Percentiles rank a stretch among this genome's conserved stretches.
Conservation (phyloP, 106 monocot species). For the Iris macrosiphon region DNA sequence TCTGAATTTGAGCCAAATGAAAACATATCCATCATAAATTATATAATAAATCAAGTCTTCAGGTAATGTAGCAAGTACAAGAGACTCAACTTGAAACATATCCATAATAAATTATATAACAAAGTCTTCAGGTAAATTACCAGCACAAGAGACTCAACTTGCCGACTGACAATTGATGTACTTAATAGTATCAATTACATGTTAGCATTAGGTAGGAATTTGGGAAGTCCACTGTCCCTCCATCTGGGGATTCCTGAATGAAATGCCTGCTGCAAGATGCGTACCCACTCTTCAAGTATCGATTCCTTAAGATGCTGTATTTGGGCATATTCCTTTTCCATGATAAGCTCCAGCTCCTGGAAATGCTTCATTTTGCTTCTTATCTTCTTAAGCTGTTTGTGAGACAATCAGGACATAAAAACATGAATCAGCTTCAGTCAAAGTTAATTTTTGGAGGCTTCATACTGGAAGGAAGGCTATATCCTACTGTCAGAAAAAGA, state of each 20-base stretch:
- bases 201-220: constrained; percentile 9
- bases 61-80: no score
- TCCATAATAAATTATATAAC: no score
- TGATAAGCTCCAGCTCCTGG: constrained; percentile 54
- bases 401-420: not conserved
- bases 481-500: not conserved
- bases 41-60: no score
- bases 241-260: constrained; percentile 46
- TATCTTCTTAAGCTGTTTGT: constrained; percentile 60
- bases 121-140: constrained; percentile 16
- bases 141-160: no score
- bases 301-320: constrained; percentile 55
- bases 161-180: no score
- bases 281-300: constrained; percentile 56
- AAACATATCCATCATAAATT: no score
- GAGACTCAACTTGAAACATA: no score
- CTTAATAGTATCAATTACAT: constrained; percentile 4
- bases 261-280: constrained; percentile 29
- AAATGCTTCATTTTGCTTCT: constrained; percentile 77
- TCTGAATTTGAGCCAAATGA: no score
- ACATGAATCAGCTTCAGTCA: not conserved
- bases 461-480: no score
- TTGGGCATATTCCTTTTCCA: constrained; percentile 61
- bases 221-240: constrained; percentile 39
- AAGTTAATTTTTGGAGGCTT: not conserved